Percentiles rank a stretch among this genome's conserved stretches.
Conservation (phyloP, 1,284 basidiomycete genomes). For the Cystobasidium pallidum region DNA sequence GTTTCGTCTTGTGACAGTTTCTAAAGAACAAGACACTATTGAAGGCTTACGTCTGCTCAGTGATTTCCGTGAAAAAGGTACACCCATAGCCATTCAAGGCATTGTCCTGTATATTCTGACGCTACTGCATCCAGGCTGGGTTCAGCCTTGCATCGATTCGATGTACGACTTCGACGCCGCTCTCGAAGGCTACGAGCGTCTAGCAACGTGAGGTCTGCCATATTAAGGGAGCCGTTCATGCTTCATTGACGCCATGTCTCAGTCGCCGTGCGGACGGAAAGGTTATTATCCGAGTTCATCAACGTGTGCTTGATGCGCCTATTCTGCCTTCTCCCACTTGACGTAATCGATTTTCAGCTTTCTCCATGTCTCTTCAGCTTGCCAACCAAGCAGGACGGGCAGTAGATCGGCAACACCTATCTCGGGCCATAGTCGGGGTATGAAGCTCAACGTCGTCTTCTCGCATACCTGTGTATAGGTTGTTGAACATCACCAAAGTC, state of each 20-base stretch:
- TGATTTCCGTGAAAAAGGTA: not conserved
- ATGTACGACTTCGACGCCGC: constrained; percentile 17
- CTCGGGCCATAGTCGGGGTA: constrained; percentile 89
- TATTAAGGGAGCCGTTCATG: not conserved
- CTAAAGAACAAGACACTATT: not conserved
- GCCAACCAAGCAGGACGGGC: constrained; percentile 82
- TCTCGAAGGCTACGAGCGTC: not conserved
- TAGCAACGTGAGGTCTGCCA: not conserved
- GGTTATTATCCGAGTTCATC: constrained; percentile 1
- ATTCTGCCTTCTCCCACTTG: constrained; percentile 39
- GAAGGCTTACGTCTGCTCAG: not conserved
- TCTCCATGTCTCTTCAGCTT: constrained; percentile 56
- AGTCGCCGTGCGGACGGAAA: constrained; percentile 33
- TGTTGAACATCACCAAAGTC: not conserved
- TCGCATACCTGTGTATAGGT: constrained; percentile 66
- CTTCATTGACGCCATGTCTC: not conserved
- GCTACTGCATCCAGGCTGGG: not conserved
- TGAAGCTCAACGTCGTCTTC: constrained; percentile 87
- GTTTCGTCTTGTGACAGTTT: constrained; percentile 6
- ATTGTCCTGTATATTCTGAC: not conserved
- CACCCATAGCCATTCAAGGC: not conserved
- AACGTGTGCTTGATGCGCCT: not conserved
- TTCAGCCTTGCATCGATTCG: constrained; percentile 17
- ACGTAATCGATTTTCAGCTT: constrained; percentile 35
- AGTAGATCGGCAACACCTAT: constrained; percentile 86